Conservation (phyloP, 495 filamentous ascomycete genomes). For the Clohesyomyces aquaticus region DNA sequence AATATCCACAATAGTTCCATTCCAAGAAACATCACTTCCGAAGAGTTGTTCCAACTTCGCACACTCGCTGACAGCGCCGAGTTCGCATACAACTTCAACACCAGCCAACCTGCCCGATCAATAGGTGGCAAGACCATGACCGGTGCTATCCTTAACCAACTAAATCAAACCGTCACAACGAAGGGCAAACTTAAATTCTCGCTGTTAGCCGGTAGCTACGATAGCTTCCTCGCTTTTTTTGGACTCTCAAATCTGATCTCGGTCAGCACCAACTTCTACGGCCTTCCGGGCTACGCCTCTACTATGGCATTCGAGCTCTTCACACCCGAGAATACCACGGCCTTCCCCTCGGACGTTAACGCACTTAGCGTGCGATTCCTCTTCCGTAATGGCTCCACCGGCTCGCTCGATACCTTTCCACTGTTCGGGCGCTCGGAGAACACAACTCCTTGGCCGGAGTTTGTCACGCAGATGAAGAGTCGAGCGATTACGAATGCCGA, state of each 20-base stretch:
- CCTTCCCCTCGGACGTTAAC: slow-evolving; percentile 47
- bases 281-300: slow-evolving; percentile 58
- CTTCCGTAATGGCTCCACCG: slow-evolving; percentile 59
- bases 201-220: slow-evolving; percentile 50
- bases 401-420: slow-evolving; percentile 45
- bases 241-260: slow-evolving; percentile 52
- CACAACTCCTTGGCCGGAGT: slow-evolving; percentile 52
- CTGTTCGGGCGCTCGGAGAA: slow-evolving; percentile 51
- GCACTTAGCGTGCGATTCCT: slow-evolving; percentile 55
- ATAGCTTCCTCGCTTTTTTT: slow-evolving; percentile 57
- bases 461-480: slow-evolving; percentile 49
- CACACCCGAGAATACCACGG: slow-evolving; percentile 45
- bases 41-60: slow-evolving; percentile 18
- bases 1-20: slow-evolving; percentile 11
- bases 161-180: slow-evolving; percentile 53
- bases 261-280: slow-evolving; percentile 49
- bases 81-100: slow-evolving; percentile 8
- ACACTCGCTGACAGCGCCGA: slow-evolving; percentile 24
- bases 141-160: slow-evolving; percentile 45
- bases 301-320: slow-evolving; percentile 61
- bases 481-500: slow-evolving; percentile 49
- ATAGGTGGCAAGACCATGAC: slow-evolving; percentile 14
- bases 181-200: slow-evolving; percentile 50
- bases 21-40: slow-evolving; percentile 5
- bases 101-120: slow-evolving; percentile 7